A percentile compares a stretch with the other conserved stretches of the same genome.
Conservation (phyloP, 345 rosid species). For the Aurinia saxatilis region DNA sequence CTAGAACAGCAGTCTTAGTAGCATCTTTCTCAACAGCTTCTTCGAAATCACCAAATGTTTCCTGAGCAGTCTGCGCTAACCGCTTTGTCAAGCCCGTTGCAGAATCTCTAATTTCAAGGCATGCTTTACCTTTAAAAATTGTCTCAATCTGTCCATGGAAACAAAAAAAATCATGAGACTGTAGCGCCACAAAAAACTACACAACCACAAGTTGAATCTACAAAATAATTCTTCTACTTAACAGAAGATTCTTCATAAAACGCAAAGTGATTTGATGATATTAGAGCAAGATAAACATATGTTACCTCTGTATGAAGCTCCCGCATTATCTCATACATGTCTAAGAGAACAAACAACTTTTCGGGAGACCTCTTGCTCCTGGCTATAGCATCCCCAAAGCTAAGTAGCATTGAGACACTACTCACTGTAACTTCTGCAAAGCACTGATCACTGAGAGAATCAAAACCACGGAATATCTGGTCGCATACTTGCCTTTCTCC, state of each 20-base stretch:
- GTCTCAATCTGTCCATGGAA: constrained; percentile 59
- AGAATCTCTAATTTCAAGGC: constrained; percentile 82
- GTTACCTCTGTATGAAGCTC: constrained; percentile 95
- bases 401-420: constrained; percentile 86
- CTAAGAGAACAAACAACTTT: constrained; percentile 92
- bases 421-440: constrained; percentile 78
- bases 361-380: constrained; percentile 98
- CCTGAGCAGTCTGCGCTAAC: constrained; percentile 91
- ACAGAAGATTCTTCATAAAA: not conserved
- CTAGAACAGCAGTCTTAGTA: constrained; percentile 80
- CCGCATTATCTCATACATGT: constrained; percentile 98
- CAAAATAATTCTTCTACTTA: not conserved
- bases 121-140: constrained; percentile 79
- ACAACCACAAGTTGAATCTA: constrained; percentile 2
- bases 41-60: constrained; percentile 96
- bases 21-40: constrained; percentile 99
- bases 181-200: not conserved
- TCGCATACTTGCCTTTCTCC: constrained; percentile 92
- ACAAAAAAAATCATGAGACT: constrained; percentile 6
- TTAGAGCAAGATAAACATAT: not conserved
- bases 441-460: constrained; percentile 83
- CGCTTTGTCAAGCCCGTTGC: constrained; percentile 76
- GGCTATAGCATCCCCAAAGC: constrained; percentile 99
- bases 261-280: not conserved
- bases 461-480: constrained; percentile 85